Conservation (phyloP, 2,329 filamentous ascomycete species). For the Cladosporium sp. region DNA sequence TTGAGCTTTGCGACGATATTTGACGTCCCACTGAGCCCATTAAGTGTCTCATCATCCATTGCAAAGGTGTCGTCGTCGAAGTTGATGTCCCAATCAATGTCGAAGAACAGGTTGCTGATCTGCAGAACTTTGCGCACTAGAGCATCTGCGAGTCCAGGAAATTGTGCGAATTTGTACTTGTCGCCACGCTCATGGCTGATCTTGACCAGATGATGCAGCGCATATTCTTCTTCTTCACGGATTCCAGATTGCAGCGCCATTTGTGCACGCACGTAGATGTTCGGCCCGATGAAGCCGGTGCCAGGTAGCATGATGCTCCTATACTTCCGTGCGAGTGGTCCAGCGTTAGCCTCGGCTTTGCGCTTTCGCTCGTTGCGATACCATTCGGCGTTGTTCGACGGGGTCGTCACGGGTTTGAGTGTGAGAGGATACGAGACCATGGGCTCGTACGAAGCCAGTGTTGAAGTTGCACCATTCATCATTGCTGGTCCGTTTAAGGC, state of each 20-base stretch:
- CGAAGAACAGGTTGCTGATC: conserved; percentile 75
- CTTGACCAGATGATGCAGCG: conserved; percentile 88
- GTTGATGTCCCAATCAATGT: conserved; percentile 76
- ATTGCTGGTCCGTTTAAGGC: conserved; percentile 34
- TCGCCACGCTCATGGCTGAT: conserved; percentile 94
- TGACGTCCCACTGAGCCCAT: conserved; percentile 66
- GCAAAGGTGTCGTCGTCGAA: conserved; percentile 62
- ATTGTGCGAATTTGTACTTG: conserved; percentile 93
- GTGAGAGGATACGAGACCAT: conserved; percentile 62
- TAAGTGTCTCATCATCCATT: conserved; percentile 57
- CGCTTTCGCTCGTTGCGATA: conserved; percentile 62
- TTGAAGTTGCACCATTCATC: conserved; percentile 40
- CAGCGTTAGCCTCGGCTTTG: conserved; percentile 38
- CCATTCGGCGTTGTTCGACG: conserved; percentile 69
- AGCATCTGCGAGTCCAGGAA: conserved; percentile 82
- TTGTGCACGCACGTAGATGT: conserved; percentile 88
- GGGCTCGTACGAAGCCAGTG: conserved; percentile 71
- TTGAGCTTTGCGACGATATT: conserved; percentile 73
- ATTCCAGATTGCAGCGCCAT: conserved; percentile 80
- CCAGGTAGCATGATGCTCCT: conserved; percentile 62
- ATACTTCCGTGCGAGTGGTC: conserved; percentile 46
- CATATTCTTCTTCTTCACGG: conserved; percentile 83
- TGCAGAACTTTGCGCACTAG: conserved; percentile 82
- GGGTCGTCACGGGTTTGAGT: conserved; percentile 72
- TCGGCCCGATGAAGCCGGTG: conserved; percentile 68